phyloP scores from a whole-genome alignment of 2,329 filamentous ascomycete species.

The Cadophora gregata region DNA sequence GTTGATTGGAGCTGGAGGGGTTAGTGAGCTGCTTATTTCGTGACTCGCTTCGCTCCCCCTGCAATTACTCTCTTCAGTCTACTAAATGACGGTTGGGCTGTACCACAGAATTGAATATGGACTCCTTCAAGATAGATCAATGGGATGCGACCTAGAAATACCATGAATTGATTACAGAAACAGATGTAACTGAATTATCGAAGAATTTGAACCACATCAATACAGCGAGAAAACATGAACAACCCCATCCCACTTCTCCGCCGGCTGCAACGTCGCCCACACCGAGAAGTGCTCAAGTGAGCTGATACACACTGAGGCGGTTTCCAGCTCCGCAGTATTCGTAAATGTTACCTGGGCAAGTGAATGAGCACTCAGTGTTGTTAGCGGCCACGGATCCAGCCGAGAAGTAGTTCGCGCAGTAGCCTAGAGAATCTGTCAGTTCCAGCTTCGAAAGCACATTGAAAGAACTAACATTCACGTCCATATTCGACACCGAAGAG shows the following conservation, averaged over 20 bases:
- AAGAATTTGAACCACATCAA: not conserved
- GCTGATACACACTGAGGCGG: conserved; percentile 20
- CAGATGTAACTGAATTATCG: not conserved
- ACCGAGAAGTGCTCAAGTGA: not conserved
- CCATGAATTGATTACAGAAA: not conserved
- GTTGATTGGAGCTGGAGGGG: no score
- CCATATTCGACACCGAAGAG: conserved; percentile 47
- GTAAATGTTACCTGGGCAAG: conserved; percentile 30
- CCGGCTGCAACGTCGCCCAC: not conserved
- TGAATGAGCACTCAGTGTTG: conserved; percentile 30
- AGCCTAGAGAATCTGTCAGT: conserved; percentile 17
- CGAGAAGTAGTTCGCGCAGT: conserved; percentile 52
- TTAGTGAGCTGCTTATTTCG: no score
- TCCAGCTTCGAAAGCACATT: not conserved
- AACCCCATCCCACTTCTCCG: not conserved
- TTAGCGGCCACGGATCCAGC: conserved; percentile 23
- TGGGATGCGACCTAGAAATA: no score
- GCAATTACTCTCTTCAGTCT: no score
- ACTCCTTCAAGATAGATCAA: no score
- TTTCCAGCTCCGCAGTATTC: conserved; percentile 36
- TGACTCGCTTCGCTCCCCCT: no score
- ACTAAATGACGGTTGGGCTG: no score
- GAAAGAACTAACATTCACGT: conserved; percentile 41
- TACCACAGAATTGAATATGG: no score
- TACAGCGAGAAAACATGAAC: not conserved